A percentile compares a stretch with the other conserved stretches of the same genome.
phyloP scores from a whole-genome alignment of 2,329 filamentous ascomycete genomes.

The Eurotiales sp. region DNA sequence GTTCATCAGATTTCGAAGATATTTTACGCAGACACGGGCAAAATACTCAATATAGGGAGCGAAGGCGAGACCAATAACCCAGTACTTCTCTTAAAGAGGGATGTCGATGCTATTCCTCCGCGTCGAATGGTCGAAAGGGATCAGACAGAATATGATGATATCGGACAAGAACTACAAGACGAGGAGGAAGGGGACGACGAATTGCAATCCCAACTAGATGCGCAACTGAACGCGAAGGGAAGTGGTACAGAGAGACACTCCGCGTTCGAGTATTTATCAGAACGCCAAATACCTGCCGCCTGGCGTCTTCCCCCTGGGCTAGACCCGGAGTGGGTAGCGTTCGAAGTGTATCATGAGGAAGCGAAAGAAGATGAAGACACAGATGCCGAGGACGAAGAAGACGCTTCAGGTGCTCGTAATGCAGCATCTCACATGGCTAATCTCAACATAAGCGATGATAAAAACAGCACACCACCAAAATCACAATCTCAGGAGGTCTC shows the following conservation, averaged over 20 bases:
- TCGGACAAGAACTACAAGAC: conserved; percentile 25
- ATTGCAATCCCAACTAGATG: conserved; percentile 36
- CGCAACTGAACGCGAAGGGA: conserved; percentile 29
- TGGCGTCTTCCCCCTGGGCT: conserved; percentile 69
- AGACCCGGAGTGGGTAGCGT: conserved; percentile 85
- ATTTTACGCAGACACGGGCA: conserved; percentile 88
- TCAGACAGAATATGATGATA: conserved; percentile 32
- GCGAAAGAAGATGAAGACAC: conserved; percentile 52
- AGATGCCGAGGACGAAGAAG: conserved; percentile 28
- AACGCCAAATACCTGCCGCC: conserved; percentile 34
- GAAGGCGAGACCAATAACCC: conserved; percentile 68
- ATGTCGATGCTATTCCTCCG: conserved; percentile 61
- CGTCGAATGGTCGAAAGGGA: conserved; percentile 54
- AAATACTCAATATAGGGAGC: conserved; percentile 76
- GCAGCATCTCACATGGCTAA: conserved; percentile 47
- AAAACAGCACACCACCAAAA: conserved; percentile 13
- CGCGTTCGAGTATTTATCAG: conserved; percentile 24
- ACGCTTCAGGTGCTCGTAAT: conserved; percentile 20
- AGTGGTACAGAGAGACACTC: conserved; percentile 8
- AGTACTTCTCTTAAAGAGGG: conserved; percentile 69
- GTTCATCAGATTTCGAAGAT: conserved; percentile 80
- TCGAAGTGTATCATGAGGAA: conserved; percentile 74
- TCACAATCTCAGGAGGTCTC: conserved; percentile 13
- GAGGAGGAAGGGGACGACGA: conserved; percentile 39
- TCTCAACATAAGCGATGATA: conserved; percentile 37